Percentiles rank a stretch among this genome's conserved stretches.
phyloP scores from a whole-genome alignment of 176 grass and related monocot species.

The Eleusine coracana region DNA sequence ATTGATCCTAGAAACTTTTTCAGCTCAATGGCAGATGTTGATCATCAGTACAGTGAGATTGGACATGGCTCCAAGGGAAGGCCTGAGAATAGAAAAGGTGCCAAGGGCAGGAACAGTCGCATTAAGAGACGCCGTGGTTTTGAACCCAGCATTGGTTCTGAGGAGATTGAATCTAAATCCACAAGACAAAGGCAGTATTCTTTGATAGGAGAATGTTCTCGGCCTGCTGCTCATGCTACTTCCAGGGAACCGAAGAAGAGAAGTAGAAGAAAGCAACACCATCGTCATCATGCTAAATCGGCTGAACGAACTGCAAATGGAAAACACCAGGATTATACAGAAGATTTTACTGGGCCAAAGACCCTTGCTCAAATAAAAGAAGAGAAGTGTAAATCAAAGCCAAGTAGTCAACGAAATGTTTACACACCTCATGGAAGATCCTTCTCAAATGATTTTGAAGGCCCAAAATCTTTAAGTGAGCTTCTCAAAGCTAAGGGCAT shows the following conservation, averaged over 20 bases:
- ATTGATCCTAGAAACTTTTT: conserved; percentile 23
- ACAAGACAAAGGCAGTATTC: not conserved
- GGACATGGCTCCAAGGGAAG: conserved; percentile 27
- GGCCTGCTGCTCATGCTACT: conserved; percentile 21
- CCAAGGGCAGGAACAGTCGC: conserved; percentile 28
- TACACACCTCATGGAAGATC: conserved; percentile 14
- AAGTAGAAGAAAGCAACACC: conserved; percentile 42
- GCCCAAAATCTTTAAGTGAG: conserved; percentile 46
- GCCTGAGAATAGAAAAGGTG: conserved; percentile 19
- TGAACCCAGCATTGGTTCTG: conserved; percentile 15
- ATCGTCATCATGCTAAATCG: conserved; percentile 11
- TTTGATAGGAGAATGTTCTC: too few relatives aligned
- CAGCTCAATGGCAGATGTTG: not conserved
- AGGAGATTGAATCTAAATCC: conserved; percentile 1
- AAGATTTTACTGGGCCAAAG: conserved; percentile 47
- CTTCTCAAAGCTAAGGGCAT: conserved; percentile 49
- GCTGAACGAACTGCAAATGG: conserved; percentile 15
- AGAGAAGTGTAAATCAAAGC: conserved; percentile 38
- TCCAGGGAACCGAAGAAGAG: conserved; percentile 36
- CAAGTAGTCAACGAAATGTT: conserved; percentile 14
- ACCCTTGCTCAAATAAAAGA: conserved; percentile 63
- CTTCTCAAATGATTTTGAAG: conserved; percentile 44
- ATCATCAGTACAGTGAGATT: conserved; percentile 30
- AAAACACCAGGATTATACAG: not conserved
- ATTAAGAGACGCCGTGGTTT: conserved; percentile 22